Percentiles rank a stretch among this genome's conserved stretches.
These are phyloP conservation scores for Candida fluviatilis DNA, from an alignment of 805 yeast species.

Conservation along the genomic window DNA sequence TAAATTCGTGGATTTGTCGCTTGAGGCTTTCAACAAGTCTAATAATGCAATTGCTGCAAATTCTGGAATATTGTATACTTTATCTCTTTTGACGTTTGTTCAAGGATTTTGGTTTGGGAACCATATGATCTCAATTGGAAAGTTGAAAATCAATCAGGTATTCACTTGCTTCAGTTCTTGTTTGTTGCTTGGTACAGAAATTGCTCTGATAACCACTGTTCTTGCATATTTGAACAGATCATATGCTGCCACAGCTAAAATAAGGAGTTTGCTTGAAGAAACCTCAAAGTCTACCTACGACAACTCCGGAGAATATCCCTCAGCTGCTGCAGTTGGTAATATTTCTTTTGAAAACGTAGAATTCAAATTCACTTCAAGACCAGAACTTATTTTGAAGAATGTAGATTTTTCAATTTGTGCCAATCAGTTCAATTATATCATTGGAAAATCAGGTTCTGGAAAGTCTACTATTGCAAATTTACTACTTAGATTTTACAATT, in stretches of 20 bases:
- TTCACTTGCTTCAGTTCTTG: constrained; percentile 84
- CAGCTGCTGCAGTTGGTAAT: constrained; percentile 33
- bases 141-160: constrained; percentile 56
- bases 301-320: constrained; percentile 10
- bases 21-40: constrained; percentile 35
- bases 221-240: constrained; percentile 67
- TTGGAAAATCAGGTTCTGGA: constrained; percentile 92
- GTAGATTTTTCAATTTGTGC: constrained; percentile 36
- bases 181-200: constrained; percentile 59
- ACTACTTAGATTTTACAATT: constrained; percentile 54
- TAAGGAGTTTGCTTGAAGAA: constrained; percentile 37
- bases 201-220: constrained; percentile 53
- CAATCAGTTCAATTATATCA: constrained; percentile 52
- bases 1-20: constrained; percentile 30
- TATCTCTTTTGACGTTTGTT: constrained; percentile 73
- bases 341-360: constrained; percentile 53
- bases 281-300: constrained; percentile 1
- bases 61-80: constrained; percentile 48
- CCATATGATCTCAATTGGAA: constrained; percentile 50
- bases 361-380: constrained; percentile 63
- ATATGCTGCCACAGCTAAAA: constrained; percentile 55
- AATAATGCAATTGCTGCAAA: constrained; percentile 53
- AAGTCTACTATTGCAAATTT: constrained; percentile 77
- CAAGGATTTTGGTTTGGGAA: constrained; percentile 94
- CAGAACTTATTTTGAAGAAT: constrained; percentile 42